Percentiles rank a stretch among this genome's conserved stretches.
Conservation (phyloP, 129 eudicot species). For the Helichrysum umbraculigerum region DNA sequence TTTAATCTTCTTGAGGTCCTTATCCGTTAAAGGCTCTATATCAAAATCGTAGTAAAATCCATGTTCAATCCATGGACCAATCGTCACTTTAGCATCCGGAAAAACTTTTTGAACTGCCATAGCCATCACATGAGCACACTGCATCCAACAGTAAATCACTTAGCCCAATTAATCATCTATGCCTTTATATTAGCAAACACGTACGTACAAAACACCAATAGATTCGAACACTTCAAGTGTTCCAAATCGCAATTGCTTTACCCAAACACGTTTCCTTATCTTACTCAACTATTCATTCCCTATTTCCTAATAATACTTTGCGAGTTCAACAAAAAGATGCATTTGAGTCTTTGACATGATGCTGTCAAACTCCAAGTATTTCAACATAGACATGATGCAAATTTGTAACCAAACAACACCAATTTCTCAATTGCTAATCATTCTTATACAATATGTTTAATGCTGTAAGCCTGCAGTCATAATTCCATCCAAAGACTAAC, state of each 20-base stretch:
- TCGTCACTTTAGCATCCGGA: conserved; percentile 96
- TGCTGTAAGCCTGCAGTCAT: not conserved
- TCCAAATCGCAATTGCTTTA: not conserved
- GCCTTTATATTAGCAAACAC: not conserved
- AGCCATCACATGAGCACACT: conserved; percentile 99
- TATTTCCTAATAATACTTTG: not conserved
- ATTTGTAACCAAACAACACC: conserved; percentile 2
- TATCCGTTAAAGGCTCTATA: conserved; percentile 87
- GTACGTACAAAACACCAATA: not conserved
- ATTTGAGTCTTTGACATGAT: not conserved
- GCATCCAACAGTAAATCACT: conserved; percentile 36
- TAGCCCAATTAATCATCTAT: conserved; percentile 12
- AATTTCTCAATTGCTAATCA: not conserved
- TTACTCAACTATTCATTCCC: not conserved
- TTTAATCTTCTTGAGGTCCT: conserved; percentile 87
- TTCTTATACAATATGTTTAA: conserved; percentile 4
- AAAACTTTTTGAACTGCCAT: conserved; percentile 98
- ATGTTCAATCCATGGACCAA: conserved; percentile 98
- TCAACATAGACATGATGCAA: not conserved
- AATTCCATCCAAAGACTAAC: not conserved
- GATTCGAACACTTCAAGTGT: not conserved
- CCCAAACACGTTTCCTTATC: not conserved
- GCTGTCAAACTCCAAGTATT: conserved; percentile 2
- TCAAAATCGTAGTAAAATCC: conserved; percentile 98
- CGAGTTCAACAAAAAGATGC: not conserved